Evolutionary conservation across 352 stramenopile species (phyloP).

Genomic region (Phytophthora pisi): DNA sequence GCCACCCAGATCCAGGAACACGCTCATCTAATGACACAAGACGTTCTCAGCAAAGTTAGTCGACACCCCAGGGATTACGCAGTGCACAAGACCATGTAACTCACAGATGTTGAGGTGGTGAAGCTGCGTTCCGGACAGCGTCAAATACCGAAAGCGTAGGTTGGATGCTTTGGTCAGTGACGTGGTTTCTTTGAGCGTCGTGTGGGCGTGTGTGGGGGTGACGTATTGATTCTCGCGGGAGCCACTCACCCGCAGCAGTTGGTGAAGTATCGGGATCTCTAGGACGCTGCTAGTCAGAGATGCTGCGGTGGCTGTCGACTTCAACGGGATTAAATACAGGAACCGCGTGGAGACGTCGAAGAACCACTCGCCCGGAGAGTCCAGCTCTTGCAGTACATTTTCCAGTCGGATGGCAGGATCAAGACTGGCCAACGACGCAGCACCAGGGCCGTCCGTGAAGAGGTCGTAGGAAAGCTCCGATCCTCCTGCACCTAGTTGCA

Average conservation of each 20-base stretch:
- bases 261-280: constrained; percentile 64
- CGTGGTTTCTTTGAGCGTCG: constrained; percentile 49
- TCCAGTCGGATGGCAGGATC: constrained; percentile 58
- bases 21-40: constrained; percentile 35
- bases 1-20: constrained; percentile 51
- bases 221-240: constrained; percentile 60
- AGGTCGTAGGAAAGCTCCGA: constrained; percentile 49
- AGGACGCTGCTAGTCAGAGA: constrained; percentile 38
- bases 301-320: constrained; percentile 23
- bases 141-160: constrained; percentile 63
- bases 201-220: constrained; percentile 46
- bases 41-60: background rate
- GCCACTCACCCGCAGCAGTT: constrained; percentile 69
- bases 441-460: constrained; percentile 42
- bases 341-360: constrained; percentile 53
- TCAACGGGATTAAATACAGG: constrained; percentile 69
- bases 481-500: constrained; percentile 56
- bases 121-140: constrained; percentile 67
- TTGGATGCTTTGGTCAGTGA: constrained; percentile 43
- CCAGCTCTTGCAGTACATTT: constrained; percentile 67
- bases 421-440: constrained; percentile 6
- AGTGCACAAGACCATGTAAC: constrained; percentile 12
- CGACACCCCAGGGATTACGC: background rate
- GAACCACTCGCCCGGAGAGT: constrained; percentile 71
- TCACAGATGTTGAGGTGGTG: constrained; percentile 68